These are phyloP conservation scores for Colletotrichum salicis DNA, from an alignment of 2,329 filamentous ascomycete species.

Conservation along the genomic window DNA sequence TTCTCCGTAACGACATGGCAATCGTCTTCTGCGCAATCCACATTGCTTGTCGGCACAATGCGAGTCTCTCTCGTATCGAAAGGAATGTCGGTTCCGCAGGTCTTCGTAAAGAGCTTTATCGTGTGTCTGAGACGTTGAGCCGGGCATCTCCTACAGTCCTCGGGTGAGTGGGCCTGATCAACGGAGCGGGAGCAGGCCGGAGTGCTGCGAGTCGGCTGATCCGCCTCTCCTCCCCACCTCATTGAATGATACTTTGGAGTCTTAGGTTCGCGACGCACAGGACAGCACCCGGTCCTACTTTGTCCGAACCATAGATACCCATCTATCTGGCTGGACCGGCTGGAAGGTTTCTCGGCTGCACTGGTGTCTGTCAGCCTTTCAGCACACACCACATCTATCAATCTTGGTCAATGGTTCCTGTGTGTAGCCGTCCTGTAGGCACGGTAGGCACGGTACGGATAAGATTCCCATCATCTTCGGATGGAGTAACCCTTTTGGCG, in stretches of 20 bases:
- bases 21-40: not conserved
- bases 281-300: constrained; percentile 25
- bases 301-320: constrained; percentile 27
- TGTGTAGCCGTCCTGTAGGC: constrained; percentile 18
- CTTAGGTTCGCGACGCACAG: constrained; percentile 19
- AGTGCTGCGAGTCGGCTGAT: constrained; percentile 11
- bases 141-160: not conserved
- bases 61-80: not conserved
- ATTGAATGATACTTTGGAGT: too few relatives aligned
- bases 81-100: not conserved
- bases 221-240: not conserved
- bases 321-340: constrained; percentile 7
- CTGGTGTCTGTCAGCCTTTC: constrained; percentile 6
- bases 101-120: not conserved
- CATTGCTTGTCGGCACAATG: not conserved
- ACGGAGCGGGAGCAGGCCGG: constrained; percentile 17
- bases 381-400: not conserved
- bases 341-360: constrained; percentile 18
- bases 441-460: not conserved
- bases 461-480: constrained; percentile 10
- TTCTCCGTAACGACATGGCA: not conserved
- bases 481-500: constrained; percentile 24
- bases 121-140: not conserved
- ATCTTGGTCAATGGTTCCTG: constrained; percentile 5
- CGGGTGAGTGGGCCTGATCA: not conserved